Conservation (phyloP, 2,329 filamentous ascomycete genomes). For the Fusarium sterilihyphosum region DNA sequence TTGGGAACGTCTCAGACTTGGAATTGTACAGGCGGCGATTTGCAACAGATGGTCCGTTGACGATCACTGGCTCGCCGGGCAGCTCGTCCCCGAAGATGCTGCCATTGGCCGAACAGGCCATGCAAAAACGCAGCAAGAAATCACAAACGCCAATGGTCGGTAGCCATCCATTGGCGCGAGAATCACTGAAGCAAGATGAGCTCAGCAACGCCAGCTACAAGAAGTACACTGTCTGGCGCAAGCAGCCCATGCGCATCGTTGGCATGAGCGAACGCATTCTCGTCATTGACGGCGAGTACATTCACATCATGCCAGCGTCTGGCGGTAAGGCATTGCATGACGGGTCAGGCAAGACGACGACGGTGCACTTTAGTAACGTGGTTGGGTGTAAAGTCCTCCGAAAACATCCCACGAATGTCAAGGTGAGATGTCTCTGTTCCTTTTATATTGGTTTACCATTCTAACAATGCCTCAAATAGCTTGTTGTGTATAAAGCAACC, state of each 20-base stretch:
- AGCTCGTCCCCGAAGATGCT: conserved; percentile 75
- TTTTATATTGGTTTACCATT: not conserved
- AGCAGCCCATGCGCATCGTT: conserved; percentile 84
- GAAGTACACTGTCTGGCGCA: conserved; percentile 82
- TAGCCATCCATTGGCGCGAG: conserved; percentile 73
- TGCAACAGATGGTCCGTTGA: conserved; percentile 76
- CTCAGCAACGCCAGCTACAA: conserved; percentile 71
- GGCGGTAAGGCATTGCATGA: conserved; percentile 73
- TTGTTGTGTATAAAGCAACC: conserved; percentile 77
- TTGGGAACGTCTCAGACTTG: conserved; percentile 78
- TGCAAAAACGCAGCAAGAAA: conserved; percentile 62
- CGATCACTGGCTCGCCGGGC: conserved; percentile 74
- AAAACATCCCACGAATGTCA: conserved; percentile 83
- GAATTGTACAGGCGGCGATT: conserved; percentile 81
- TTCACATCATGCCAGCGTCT: conserved; percentile 81
- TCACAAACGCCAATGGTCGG: conserved; percentile 60
- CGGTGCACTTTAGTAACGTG: conserved; percentile 83
- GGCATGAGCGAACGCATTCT: conserved; percentile 79
- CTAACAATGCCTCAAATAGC: conserved; percentile 51
- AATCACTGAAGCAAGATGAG: conserved; percentile 69
- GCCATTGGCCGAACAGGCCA: conserved; percentile 57
- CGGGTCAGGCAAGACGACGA: conserved; percentile 76
- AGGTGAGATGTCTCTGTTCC: conserved; percentile 60
- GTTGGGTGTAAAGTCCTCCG: conserved; percentile 84
- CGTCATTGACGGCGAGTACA: conserved; percentile 85